Base-by-base conservation (phyloP, 208 protist genomes). In the Wallacemonas sp. region DNA sequence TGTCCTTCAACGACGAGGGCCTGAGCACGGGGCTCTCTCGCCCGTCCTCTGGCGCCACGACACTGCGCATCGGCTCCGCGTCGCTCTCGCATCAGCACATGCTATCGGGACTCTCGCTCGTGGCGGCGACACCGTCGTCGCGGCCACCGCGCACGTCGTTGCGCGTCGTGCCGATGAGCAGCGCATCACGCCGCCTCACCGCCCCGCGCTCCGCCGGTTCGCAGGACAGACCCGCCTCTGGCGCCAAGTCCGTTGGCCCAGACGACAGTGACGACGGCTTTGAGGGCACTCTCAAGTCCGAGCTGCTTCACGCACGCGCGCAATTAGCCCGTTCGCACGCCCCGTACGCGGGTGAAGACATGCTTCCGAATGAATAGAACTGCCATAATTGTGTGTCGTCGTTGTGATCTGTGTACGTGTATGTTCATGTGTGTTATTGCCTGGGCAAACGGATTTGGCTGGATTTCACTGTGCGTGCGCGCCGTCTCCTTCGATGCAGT, bases 151-250 rank as follows among this genome's bases (percentile, higher is more conserved):
- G 39, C 56, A 31, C 38, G 19, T 44, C 56, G 5, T 28, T 31
- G 56, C 56, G 27, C 9, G 28, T 30, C 3, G 56, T 19, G 39
- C 56, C 39, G 11, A 44, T 62, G 38, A 49, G 41, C n/a, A 31
- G 51, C 14, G 22, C 26, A 39, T 46, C 56, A 36, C 51, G 31
- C 51, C 39, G 58, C 63, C 70, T 41, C 28, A 30, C 39, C 12
- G n/a, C 54, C 12, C 44, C 68, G 73, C 46, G 68, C 58, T 68
- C 67, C 73, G 46, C 53, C 78, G 34, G 51, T 34, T 24, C 74
- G 38, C 17, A 79, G 82, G 65, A 36, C 71, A 60, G 62, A 8
- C 12, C 78, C 72, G 11, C 34, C 70, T 30, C 75, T 66, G 39
- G 51, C 15, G n/a, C 14, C 4, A 58, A 58, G 30, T 58, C 51